Evolutionary conservation across 495 filamentous ascomycete genomes (phyloP).

Genomic region (Sporormia fimetaria): DNA sequence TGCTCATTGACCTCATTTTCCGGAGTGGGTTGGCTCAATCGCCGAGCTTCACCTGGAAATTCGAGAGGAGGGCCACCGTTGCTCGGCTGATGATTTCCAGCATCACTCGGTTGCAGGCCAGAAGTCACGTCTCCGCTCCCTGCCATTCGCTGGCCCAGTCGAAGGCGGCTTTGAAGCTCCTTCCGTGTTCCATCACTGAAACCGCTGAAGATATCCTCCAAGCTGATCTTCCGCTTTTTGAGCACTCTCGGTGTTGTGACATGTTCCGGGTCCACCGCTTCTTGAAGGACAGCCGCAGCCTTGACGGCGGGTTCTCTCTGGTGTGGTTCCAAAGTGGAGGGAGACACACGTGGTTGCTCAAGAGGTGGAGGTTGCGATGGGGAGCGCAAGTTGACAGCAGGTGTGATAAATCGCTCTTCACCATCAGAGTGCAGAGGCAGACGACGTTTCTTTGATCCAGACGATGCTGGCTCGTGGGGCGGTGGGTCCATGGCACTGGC

Average conservation of each 20-base stretch:
- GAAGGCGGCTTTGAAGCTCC: slow-evolving; percentile 38
- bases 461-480: background rate
- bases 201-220: slow-evolving; percentile 37
- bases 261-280: slow-evolving; percentile 29
- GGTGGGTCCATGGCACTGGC: slow-evolving; percentile 3
- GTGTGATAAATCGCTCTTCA: slow-evolving; percentile 5
- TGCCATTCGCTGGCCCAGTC: slow-evolving; percentile 43
- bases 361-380: slow-evolving; percentile 20
- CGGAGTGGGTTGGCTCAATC: too few species aligned
- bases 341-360: slow-evolving; percentile 6
- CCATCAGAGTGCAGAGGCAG: slow-evolving; percentile 1
- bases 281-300: slow-evolving; percentile 40
- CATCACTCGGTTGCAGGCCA: too few species aligned
- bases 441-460: background rate
- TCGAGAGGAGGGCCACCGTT: slow-evolving; percentile 4
- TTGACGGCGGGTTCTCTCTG: slow-evolving; percentile 37
- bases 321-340: slow-evolving; percentile 23
- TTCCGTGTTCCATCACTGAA: slow-evolving; percentile 37
- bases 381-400: slow-evolving; percentile 2
- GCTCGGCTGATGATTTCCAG: slow-evolving; percentile 9
- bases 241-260: slow-evolving; percentile 19
- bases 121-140: slow-evolving; percentile 21
- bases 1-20: slow-evolving; percentile 1
- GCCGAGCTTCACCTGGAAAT: too few species aligned
- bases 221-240: slow-evolving; percentile 9